phyloP scores from a whole-genome alignment of 345 rosid genomes.

The Cardamine occulta region DNA sequence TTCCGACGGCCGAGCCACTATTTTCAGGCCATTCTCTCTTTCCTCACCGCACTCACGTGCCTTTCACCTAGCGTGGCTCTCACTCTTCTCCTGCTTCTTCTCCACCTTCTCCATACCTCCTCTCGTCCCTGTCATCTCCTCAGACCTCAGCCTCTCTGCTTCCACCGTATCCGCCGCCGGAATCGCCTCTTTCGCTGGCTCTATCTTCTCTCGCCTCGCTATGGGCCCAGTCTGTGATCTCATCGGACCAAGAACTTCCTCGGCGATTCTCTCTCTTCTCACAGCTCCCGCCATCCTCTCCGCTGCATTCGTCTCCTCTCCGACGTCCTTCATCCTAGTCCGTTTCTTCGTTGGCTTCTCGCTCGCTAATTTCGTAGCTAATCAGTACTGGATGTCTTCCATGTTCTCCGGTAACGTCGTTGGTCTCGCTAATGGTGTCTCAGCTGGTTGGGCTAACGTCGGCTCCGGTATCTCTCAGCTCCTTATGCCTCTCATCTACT shows the following conservation, averaged over 20 bases:
- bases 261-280: slow-evolving; percentile 66
- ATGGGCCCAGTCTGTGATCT: slow-evolving; percentile 85
- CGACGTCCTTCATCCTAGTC: slow-evolving; percentile 59
- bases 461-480: slow-evolving; percentile 79
- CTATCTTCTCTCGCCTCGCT: slow-evolving; percentile 85
- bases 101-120: slow-evolving; percentile 94
- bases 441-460: slow-evolving; percentile 84
- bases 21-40: slow-evolving; percentile 59
- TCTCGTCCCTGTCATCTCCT: slow-evolving; percentile 67
- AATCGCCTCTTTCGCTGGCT: slow-evolving; percentile 74
- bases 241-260: slow-evolving; percentile 72
- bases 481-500: slow-evolving; percentile 68
- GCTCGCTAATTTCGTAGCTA: slow-evolving; percentile 80
- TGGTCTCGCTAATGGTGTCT: slow-evolving; percentile 74
- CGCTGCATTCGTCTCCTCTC: slow-evolving; percentile 53
- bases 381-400: slow-evolving; percentile 93
- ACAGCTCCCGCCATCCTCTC: slow-evolving; percentile 67
- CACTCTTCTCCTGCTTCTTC: slow-evolving; percentile 84
- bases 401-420: slow-evolving; percentile 75
- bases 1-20: slow-evolving; percentile 57
- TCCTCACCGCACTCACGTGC: slow-evolving; percentile 74
- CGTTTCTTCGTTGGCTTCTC: slow-evolving; percentile 75
- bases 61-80: slow-evolving; percentile 86
- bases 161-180: slow-evolving; percentile 61
- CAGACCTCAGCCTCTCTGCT: slow-evolving; percentile 58